phyloP scores from a whole-genome alignment of 1,284 basidiomycete species.

The Tilletia horrida region DNA sequence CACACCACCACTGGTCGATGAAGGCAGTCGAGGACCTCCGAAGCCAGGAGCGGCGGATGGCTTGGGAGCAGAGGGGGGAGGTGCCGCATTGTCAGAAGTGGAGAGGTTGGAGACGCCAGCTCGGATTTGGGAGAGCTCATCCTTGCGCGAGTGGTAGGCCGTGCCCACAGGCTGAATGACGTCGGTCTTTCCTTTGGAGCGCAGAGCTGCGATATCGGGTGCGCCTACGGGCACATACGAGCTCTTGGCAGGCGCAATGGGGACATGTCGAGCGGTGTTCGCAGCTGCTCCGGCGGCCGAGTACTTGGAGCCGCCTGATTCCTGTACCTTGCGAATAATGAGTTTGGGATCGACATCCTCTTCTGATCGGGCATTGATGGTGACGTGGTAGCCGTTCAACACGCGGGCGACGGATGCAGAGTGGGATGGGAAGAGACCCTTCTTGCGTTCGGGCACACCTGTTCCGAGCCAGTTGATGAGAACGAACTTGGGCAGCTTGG shows the following conservation, averaged over 20 bases:
- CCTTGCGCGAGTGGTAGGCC: constrained; percentile 41
- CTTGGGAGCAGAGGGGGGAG: constrained; percentile 22
- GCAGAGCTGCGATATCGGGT: constrained; percentile 50
- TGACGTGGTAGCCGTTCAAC: constrained; percentile 77
- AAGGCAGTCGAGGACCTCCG: constrained; percentile 6
- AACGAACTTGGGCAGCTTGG: constrained; percentile 84
- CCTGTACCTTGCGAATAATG: constrained; percentile 75
- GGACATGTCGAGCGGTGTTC: constrained; percentile 45
- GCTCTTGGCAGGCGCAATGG: constrained; percentile 45
- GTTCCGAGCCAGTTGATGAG: constrained; percentile 77
- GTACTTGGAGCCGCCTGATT: constrained; percentile 89
- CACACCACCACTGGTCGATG: neutral
- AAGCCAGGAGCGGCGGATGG: constrained; percentile 21
- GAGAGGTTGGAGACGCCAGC: constrained; percentile 29
- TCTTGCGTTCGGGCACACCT: constrained; percentile 85
- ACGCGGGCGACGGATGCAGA: constrained; percentile 76
- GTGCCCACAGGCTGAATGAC: constrained; percentile 47
- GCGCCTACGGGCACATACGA: constrained; percentile 51
- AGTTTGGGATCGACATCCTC: constrained; percentile 58
- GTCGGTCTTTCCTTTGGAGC: constrained; percentile 29
- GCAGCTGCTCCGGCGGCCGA: constrained; percentile 57
- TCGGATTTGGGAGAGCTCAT: constrained; percentile 48
- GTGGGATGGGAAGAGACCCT: constrained; percentile 87
- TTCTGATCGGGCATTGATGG: constrained; percentile 86
- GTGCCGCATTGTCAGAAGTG: constrained; percentile 11